Conservation (phyloP, 2,329 filamentous ascomycete genomes). For the Incumbomyces delicatus region DNA sequence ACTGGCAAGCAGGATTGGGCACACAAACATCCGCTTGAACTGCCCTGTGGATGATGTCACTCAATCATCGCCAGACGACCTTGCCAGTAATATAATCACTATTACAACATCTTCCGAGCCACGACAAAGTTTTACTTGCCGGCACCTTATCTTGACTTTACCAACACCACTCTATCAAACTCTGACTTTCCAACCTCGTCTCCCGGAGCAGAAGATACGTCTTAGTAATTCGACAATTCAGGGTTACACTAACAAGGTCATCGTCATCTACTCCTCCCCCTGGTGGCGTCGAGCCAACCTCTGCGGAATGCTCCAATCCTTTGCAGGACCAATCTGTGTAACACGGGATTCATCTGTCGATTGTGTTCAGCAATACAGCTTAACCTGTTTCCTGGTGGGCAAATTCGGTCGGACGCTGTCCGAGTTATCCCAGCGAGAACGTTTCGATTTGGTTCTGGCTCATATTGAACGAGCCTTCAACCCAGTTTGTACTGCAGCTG, state of each 20-base stretch:
- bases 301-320: constrained; percentile 31
- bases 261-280: constrained; percentile 33
- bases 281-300: constrained; percentile 34
- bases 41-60: constrained; percentile 25
- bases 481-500: not conserved
- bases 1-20: constrained; percentile 28
- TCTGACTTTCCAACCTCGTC: constrained; percentile 39
- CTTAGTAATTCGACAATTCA: constrained; percentile 29
- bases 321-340: constrained; percentile 30
- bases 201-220: constrained; percentile 34
- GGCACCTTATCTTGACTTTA: constrained; percentile 41
- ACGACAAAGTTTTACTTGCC: constrained; percentile 24
- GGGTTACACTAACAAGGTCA: constrained; percentile 45
- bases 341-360: constrained; percentile 31
- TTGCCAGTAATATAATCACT: constrained; percentile 18
- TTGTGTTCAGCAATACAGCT: constrained; percentile 20
- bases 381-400: constrained; percentile 35
- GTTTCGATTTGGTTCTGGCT: constrained; percentile 20
- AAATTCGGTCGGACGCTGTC: constrained; percentile 22
- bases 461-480: constrained; percentile 8
- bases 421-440: constrained; percentile 15
- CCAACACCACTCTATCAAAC: constrained; percentile 38
- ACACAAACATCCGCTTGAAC: constrained; percentile 21
- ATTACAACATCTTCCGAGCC: constrained; percentile 8
- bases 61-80: constrained; percentile 22